phyloP scores from a whole-genome alignment of 352 stramenopile genomes.

The Pythium chondricola region DNA sequence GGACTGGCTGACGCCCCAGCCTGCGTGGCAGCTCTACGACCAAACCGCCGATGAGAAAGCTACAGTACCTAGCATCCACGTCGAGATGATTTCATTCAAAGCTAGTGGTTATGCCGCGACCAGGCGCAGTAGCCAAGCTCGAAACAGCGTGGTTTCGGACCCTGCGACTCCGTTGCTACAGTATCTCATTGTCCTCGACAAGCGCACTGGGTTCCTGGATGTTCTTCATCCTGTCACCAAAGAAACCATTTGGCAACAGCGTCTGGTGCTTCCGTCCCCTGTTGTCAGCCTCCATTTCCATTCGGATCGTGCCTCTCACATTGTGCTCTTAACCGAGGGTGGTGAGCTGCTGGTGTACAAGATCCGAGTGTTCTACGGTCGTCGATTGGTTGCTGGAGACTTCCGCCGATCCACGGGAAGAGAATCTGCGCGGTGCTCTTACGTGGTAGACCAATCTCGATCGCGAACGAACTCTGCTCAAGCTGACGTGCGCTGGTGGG shows the following conservation, averaged over 20 bases:
- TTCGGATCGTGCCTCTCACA: constrained; percentile 12
- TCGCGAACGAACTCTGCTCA: no score
- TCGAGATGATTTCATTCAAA: constrained; percentile 17
- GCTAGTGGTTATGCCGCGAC: constrained; percentile 2
- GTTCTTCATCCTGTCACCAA: constrained; percentile 8
- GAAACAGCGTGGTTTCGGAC: neutral
- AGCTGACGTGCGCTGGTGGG: no score
- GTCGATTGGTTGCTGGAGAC: constrained; percentile 16
- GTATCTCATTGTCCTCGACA: constrained; percentile 17
- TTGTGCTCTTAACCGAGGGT: constrained; percentile 7
- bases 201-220: neutral
- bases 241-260: constrained; percentile 14
- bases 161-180: constrained; percentile 1
- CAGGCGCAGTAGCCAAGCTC: constrained; percentile 4
- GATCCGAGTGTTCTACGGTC: constrained; percentile 16
- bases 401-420: constrained; percentile 7
- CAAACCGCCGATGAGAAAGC: neutral
- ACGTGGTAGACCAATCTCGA: neutral
- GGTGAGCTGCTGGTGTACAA: constrained; percentile 12
- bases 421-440: constrained; percentile 5
- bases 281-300: constrained; percentile 13
- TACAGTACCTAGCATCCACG: constrained; percentile 1
- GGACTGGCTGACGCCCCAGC: constrained; percentile 14
- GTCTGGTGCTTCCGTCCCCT: constrained; percentile 1
- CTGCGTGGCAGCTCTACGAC: constrained; percentile 3